Evolutionary conservation across 108 stramenopile genomes (phyloP), one percentile per base, ranked within the genome.

Genomic region (Asterionellopsis glacialis): DNA sequence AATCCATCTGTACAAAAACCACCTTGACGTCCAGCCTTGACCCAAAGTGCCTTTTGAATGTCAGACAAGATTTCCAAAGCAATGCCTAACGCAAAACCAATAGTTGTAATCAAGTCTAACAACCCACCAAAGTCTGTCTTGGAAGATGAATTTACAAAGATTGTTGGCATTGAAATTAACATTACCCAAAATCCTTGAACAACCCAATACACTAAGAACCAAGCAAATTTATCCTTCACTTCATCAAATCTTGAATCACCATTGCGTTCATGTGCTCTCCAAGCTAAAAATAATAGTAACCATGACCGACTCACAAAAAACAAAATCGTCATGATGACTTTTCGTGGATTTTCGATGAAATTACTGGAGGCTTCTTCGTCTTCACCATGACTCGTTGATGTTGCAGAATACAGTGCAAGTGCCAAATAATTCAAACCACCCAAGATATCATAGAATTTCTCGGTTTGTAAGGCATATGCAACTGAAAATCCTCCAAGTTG

Each of bases 201-300:
- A 61, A 83, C 77, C 85, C 85, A 86, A 65, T 55, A 81, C 9
- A 83, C 63, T 44, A 77, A 69, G 45, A 86, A 83, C 1, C 52
- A 48, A 7, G 63, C 68, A 19, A 59, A 49, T 45, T 76, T 81
- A 33, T 77, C 71, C 39, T 70, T 44, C 4, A 78, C 77, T 54
- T 74, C 73, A 41, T 86, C 81, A 57, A 86, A 86, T 70, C 85
- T 48, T 11, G 81, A 39, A 64, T 83, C 85, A n/a, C 85, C 85
- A 22, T 73, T 74, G 1, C 85, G 74, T 51, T 75, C 63, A 47
- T 86, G 85, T 22, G 85, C 85, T 47, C 85, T 53, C 81, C 82
- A 83, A 0, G 81, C 79, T 44, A 83, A 57, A 52, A 86, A 86
- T 11, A 81, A 2, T 15, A 86, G 42, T 11, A 86, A 53, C 84